Evolutionary conservation across 108 stramenopile genomes (phyloP).

Genomic region (Fistulifera solaris): DNA sequence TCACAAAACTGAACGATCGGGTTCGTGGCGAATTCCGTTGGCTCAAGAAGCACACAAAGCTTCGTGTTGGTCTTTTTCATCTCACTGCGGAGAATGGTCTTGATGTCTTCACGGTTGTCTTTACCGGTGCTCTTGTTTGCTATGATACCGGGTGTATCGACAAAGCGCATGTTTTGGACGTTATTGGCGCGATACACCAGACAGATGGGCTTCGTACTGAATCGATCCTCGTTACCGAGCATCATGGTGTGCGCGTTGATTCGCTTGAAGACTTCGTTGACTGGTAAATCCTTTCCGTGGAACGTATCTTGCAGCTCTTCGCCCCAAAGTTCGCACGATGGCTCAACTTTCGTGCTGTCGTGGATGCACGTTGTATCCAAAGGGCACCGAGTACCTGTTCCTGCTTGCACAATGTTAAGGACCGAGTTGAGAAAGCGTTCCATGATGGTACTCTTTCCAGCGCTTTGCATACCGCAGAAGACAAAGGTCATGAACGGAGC

Average conservation of each 20-base stretch:
- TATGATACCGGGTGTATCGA: constrained; percentile 58
- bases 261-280: constrained; percentile 45
- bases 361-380: constrained; percentile 72
- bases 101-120: constrained; percentile 70
- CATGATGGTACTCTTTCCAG: constrained; percentile 71
- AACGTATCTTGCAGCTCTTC: constrained; percentile 30
- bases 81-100: constrained; percentile 45
- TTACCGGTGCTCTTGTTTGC: constrained; percentile 47
- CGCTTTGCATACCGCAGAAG: constrained; percentile 67
- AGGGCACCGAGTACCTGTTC: constrained; percentile 70
- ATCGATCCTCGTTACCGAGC: constrained; percentile 45
- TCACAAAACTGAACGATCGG: constrained; percentile 65
- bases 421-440: constrained; percentile 61
- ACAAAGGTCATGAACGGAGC: constrained; percentile 74
- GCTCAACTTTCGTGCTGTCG: constrained; percentile 23
- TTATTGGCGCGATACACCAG: constrained; percentile 51
- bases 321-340: constrained; percentile 49
- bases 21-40: constrained; percentile 66
- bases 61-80: constrained; percentile 58
- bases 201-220: constrained; percentile 39
- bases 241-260: constrained; percentile 52
- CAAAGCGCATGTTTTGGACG: constrained; percentile 72
- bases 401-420: constrained; percentile 70
- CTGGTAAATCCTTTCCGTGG: constrained; percentile 32
- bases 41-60: constrained; percentile 63